Percentiles rank a stretch among this genome's conserved stretches.
phyloP scores from a whole-genome alignment of 371 early-diverging fungal species.

The Mucor saturninus region DNA sequence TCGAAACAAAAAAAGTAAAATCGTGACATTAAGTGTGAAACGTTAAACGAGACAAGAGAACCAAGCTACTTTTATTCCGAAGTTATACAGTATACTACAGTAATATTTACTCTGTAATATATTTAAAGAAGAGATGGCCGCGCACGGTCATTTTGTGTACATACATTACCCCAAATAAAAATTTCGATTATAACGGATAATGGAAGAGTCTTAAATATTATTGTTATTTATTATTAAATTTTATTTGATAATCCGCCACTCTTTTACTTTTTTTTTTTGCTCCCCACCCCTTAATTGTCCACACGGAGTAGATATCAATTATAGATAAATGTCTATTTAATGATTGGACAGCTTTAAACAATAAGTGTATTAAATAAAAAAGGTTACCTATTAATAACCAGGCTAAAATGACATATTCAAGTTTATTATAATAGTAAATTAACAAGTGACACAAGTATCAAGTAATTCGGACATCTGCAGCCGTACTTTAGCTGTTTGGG shows the following conservation, averaged over 20 bases:
- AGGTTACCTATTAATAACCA: no score
- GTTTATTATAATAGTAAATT: neutral
- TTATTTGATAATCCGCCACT: neutral
- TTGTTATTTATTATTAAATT: constrained; percentile 5
- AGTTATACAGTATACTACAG: constrained; percentile 4
- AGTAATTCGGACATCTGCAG: constrained; percentile 9
- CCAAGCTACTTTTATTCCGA: constrained; percentile 3
- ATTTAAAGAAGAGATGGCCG: neutral
- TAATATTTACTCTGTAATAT: neutral
- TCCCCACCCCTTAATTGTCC: no score
- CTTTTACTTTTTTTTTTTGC: neutral
- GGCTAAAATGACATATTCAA: neutral
- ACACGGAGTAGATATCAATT: neutral
- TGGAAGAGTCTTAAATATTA: neutral
- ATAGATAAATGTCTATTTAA: neutral
- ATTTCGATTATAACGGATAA: neutral
- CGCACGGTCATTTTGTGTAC: constrained; percentile 20
- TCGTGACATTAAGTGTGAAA: constrained; percentile 14
- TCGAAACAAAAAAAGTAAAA: neutral
- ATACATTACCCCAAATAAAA: neutral
- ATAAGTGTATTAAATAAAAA: no score
- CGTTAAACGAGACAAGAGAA: constrained; percentile 3
- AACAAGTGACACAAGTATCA: neutral
- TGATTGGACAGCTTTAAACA: no score
- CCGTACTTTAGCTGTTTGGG: constrained; percentile 11